Evolutionary conservation across 1,139 yeast genomes (phyloP).

Genomic region (Yamadazyma conglobata): DNA sequence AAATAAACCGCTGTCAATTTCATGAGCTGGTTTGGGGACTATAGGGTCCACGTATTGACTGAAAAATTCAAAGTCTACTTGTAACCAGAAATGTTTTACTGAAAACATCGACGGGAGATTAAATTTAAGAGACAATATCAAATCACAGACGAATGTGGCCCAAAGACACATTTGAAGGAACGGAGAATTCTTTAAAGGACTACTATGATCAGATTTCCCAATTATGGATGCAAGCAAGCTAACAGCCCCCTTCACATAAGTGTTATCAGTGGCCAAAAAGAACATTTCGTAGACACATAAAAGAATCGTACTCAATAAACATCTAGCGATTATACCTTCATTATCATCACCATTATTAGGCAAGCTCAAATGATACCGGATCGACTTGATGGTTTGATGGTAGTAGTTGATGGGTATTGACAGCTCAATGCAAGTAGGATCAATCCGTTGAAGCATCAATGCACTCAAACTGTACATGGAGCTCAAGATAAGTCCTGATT

Average conservation of each 20-base stretch:
- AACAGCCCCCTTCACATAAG: conserved; percentile 36
- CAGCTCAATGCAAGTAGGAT: conserved; percentile 27
- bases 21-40: conserved; percentile 2
- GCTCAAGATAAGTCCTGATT: conserved; percentile 33
- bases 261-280: conserved; percentile 34
- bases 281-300: conserved; percentile 38
- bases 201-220: conserved; percentile 16
- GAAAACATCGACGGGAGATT: conserved; percentile 31
- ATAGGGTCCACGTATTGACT: conserved; percentile 17
- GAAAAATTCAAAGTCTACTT: conserved; percentile 30
- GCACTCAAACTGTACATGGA: conserved; percentile 36
- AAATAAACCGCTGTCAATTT: conserved; percentile 7
- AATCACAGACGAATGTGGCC: conserved; percentile 35
- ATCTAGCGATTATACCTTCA: conserved; percentile 30
- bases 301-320: conserved; percentile 35
- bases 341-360: conserved; percentile 23
- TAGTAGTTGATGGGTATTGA: conserved; percentile 34
- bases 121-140: conserved; percentile 32
- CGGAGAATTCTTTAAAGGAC: conserved; percentile 24
- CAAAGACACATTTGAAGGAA: conserved; percentile 35
- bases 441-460: conserved; percentile 28
- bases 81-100: conserved; percentile 27
- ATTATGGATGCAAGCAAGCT: conserved; percentile 28
- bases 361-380: conserved; percentile 23
- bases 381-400: conserved; percentile 32